Evolutionary conservation across 495 filamentous ascomycete genomes (phyloP).

Genomic region (Aspergillus wentii): DNA sequence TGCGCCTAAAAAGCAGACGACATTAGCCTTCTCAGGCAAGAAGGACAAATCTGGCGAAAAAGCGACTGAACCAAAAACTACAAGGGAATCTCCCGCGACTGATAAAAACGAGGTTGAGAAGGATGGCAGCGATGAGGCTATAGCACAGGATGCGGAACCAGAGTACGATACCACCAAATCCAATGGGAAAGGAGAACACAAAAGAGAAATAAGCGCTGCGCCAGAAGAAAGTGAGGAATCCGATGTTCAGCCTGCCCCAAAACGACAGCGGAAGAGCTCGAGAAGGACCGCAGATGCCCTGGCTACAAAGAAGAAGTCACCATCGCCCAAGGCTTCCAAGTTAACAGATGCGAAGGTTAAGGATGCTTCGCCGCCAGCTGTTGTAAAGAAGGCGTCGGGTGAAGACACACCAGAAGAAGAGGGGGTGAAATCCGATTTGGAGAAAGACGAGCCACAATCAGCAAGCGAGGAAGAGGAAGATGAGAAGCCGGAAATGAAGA

Average conservation of each 20-base stretch:
- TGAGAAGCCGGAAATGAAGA: slow-evolving; percentile 68
- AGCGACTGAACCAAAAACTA: slow-evolving; percentile 8
- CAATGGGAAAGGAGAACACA: slow-evolving; percentile 18
- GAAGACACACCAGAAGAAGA: slow-evolving; percentile 33
- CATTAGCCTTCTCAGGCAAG: slow-evolving; percentile 55
- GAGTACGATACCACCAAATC: no score
- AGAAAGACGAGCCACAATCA: slow-evolving; percentile 45
- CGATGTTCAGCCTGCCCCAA: slow-evolving; percentile 49
- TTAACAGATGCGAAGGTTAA: slow-evolving; percentile 11
- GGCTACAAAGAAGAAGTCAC: slow-evolving; percentile 18
- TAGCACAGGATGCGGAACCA: slow-evolving; percentile 23
- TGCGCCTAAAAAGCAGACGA: slow-evolving; percentile 67
- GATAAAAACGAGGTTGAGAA: slow-evolving; percentile 21
- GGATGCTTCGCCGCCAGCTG: slow-evolving; percentile 17
- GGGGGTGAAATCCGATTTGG: slow-evolving; percentile 31
- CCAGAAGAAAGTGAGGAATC: slow-evolving; percentile 43
- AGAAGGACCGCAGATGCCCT: slow-evolving; percentile 5
- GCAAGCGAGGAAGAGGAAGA: slow-evolving; percentile 62
- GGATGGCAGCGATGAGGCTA: slow-evolving; percentile 36
- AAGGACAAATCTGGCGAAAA: slow-evolving; percentile 22
- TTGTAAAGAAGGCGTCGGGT: slow-evolving; percentile 27
- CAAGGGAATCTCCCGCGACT: slow-evolving; percentile 5
- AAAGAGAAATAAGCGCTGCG: slow-evolving; percentile 28
- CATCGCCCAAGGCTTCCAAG: slow-evolving; percentile 20
- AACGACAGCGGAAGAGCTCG: slow-evolving; percentile 29